Percentiles rank a stretch among this genome's conserved stretches.
phyloP scores from a whole-genome alignment of 2,329 filamentous ascomycete species.

The Truncatella angustata region DNA sequence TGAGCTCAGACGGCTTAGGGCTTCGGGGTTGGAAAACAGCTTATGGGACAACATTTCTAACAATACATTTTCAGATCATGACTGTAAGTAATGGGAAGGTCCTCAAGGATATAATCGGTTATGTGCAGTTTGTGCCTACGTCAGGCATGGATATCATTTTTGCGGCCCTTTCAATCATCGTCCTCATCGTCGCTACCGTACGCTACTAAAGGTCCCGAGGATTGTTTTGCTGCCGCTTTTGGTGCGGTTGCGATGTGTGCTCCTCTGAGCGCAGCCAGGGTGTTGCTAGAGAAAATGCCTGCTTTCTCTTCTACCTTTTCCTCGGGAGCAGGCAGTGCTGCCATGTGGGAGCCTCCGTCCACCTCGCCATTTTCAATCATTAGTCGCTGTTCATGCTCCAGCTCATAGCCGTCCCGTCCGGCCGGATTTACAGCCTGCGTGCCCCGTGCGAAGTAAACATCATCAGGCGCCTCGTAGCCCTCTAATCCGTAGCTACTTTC shows the following conservation, averaged over 20 bases:
- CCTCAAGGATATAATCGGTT: not conserved
- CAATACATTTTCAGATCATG: too few species aligned
- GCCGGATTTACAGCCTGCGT: constrained; percentile 62
- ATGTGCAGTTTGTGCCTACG: not conserved
- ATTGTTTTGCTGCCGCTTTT: constrained; percentile 49
- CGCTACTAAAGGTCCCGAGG: constrained; percentile 73
- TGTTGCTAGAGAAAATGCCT: constrained; percentile 80
- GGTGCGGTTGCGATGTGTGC: constrained; percentile 53
- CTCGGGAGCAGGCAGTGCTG: constrained; percentile 36
- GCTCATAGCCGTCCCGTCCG: constrained; percentile 57
- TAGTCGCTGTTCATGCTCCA: constrained; percentile 59
- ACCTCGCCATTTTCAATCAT: constrained; percentile 58
- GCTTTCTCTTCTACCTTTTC: constrained; percentile 39
- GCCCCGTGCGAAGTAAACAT: constrained; percentile 86
- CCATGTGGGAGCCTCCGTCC: constrained; percentile 37
- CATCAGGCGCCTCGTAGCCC: constrained; percentile 91
- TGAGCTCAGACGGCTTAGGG: constrained; percentile 10
- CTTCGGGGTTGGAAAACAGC: not conserved
- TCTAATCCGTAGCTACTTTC: constrained; percentile 86
- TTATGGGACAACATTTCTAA: too few species aligned
- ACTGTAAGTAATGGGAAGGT: not conserved
- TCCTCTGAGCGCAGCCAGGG: constrained; percentile 72
- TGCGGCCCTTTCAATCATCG: constrained; percentile 19
- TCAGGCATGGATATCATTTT: too few species aligned
- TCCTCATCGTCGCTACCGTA: constrained; percentile 85